These are phyloP conservation scores for Jackrogersella multiformis DNA, from an alignment of 495 filamentous ascomycete species.

Conservation along the genomic window DNA sequence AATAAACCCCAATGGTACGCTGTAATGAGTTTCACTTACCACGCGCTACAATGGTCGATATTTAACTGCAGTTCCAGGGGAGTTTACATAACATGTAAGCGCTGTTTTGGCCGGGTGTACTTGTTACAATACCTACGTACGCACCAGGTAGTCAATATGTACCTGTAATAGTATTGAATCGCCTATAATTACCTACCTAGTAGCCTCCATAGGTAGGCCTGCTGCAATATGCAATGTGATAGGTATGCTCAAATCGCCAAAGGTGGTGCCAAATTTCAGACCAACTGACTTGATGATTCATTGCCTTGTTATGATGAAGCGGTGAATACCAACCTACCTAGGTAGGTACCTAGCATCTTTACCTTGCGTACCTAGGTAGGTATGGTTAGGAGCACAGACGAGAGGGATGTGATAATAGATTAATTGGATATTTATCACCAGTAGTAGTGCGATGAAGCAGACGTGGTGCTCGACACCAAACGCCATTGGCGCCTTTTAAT, in stretches of 20 bases:
- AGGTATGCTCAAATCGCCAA: constrained; percentile 16
- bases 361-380: not conserved
- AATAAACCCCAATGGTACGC: constrained; percentile 27
- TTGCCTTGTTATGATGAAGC: not conserved
- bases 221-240: constrained; percentile 18
- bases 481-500: constrained; percentile 11
- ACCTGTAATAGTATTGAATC: too few species aligned
- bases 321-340: not conserved
- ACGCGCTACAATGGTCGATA: constrained; percentile 10
- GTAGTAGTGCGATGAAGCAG: not conserved
- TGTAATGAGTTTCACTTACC: constrained; percentile 18
- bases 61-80: constrained; percentile 26
- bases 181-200: too few species aligned
- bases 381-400: constrained; percentile 10
- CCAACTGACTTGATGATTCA: constrained; percentile 14
- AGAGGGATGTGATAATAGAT: constrained; percentile 7
- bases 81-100: too few species aligned
- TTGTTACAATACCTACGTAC: constrained; percentile 10
- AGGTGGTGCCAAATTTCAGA: constrained; percentile 9
- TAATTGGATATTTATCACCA: not conserved
- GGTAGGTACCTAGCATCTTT: not conserved
- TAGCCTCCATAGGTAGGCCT: constrained; percentile 22
- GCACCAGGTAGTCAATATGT: too few species aligned
- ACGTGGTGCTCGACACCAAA: constrained; percentile 6
- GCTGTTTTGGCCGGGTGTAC: constrained; percentile 15